Percentiles rank a stretch among this genome's conserved stretches.
Evolutionary conservation across 2,329 filamentous ascomycete species (phyloP).

Genomic region (Penicillium sp.): DNA sequence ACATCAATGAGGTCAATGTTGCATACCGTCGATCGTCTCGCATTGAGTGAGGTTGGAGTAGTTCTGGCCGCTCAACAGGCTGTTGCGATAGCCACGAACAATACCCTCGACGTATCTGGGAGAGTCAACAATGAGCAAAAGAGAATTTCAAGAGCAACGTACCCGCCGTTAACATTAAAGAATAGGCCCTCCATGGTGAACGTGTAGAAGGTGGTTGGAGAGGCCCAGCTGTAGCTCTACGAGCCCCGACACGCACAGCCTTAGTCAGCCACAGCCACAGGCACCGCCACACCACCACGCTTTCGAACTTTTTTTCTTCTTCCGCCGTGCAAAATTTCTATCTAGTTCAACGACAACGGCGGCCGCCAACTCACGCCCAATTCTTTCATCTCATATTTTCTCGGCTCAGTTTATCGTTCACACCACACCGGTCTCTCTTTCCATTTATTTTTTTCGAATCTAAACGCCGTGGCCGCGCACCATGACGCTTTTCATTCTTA

Average conservation of each 20-base stretch:
- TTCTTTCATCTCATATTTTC: slow-evolving; percentile 18
- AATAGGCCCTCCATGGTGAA: slow-evolving; percentile 81
- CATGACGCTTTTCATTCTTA: slow-evolving; percentile 91
- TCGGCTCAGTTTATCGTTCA: slow-evolving; percentile 21
- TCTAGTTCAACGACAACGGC: slow-evolving; percentile 35
- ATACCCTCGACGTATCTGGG: slow-evolving; percentile 93
- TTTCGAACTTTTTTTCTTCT: slow-evolving; percentile 40
- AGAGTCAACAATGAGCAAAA: slow-evolving; percentile 17
- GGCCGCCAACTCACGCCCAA: slow-evolving; percentile 33
- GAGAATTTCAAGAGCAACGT: slow-evolving; percentile 32
- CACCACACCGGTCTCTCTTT: slow-evolving; percentile 12
- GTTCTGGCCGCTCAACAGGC: slow-evolving; percentile 83
- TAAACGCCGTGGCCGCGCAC: slow-evolving; percentile 42
- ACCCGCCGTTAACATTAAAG: slow-evolving; percentile 95
- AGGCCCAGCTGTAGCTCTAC: slow-evolving; percentile 22
- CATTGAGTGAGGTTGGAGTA: slow-evolving; percentile 97
- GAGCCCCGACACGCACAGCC: slow-evolving; percentile 13
- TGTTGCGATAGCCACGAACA: slow-evolving; percentile 94
- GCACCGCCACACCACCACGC: slow-evolving; percentile 22
- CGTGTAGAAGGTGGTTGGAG: slow-evolving; percentile 19
- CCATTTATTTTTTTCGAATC: slow-evolving; percentile 20
- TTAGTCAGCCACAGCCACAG: slow-evolving; percentile 36
- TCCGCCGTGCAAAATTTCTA: slow-evolving; percentile 41
- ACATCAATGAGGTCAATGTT: neutral
- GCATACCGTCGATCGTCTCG: slow-evolving; percentile 87